Conservation (phyloP, 2,329 filamentous ascomycete genomes). For the Dothistroma septosporum region DNA sequence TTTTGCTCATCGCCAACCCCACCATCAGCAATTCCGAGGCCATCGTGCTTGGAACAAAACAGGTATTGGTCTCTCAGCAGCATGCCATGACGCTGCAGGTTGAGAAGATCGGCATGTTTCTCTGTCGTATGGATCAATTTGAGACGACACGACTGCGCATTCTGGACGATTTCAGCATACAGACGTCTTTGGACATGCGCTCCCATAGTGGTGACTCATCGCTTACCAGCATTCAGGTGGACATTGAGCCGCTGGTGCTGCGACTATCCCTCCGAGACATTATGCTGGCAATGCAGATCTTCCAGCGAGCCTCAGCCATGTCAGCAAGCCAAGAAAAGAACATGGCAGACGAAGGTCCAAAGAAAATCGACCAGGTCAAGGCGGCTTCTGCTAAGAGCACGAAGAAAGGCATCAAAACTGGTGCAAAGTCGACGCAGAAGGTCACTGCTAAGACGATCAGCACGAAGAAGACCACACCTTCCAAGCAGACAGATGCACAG, state of each 20-base stretch:
- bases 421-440: slow-evolving; percentile 43
- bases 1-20: slow-evolving; percentile 94
- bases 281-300: slow-evolving; percentile 84
- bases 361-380: slow-evolving; percentile 53
- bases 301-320: slow-evolving; percentile 84
- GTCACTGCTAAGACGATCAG: slow-evolving; percentile 45
- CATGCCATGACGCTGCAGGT: slow-evolving; percentile 91
- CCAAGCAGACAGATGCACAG: slow-evolving; percentile 45
- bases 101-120: slow-evolving; percentile 92
- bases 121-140: slow-evolving; percentile 97
- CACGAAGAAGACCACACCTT: slow-evolving; percentile 50
- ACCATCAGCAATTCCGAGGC: slow-evolving; percentile 86
- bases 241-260: slow-evolving; percentile 86
- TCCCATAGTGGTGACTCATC: slow-evolving; percentile 57
- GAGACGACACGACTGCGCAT: slow-evolving; percentile 87
- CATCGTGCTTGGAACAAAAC: slow-evolving; percentile 90
- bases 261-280: slow-evolving; percentile 92
- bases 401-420: slow-evolving; percentile 37
- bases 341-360: slow-evolving; percentile 51
- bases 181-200: slow-evolving; percentile 77
- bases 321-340: slow-evolving; percentile 52
- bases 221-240: slow-evolving; percentile 74
- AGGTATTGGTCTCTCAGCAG: slow-evolving; percentile 87
- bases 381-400: slow-evolving; percentile 30
- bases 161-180: slow-evolving; percentile 91